Conservation (phyloP, 2,329 filamentous ascomycete genomes). For the Xylariaceae sp. region DNA sequence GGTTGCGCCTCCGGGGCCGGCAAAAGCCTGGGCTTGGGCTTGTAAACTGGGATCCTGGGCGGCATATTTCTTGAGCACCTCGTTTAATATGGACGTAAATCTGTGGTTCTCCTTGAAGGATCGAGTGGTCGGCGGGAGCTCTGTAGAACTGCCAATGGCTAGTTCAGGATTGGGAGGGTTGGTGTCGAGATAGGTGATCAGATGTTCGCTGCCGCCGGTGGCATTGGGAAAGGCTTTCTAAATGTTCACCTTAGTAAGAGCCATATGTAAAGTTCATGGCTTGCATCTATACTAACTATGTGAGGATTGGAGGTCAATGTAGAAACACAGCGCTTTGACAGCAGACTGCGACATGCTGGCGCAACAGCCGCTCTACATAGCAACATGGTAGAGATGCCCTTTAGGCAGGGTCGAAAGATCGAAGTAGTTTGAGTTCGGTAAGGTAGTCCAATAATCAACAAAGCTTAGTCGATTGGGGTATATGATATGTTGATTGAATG, state of each 20-base stretch:
- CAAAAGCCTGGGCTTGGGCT: conserved; percentile 57
- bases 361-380: conserved; percentile 26
- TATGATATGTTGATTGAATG: no score
- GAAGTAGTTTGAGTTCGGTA: no score
- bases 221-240: conserved; percentile 57
- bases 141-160: conserved; percentile 56
- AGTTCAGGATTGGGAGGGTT: conserved; percentile 50
- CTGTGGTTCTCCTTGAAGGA: conserved; percentile 56
- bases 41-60: conserved; percentile 52
- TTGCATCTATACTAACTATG: conserved; percentile 43
- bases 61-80: conserved; percentile 53
- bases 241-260: conserved; percentile 3
- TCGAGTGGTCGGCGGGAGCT: conserved; percentile 57
- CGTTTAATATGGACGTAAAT: conserved; percentile 57
- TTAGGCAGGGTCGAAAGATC: no score
- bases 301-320: conserved; percentile 48
- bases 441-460: no score
- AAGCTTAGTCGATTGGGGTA: no score
- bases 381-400: conserved; percentile 6
- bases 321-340: conserved; percentile 35
- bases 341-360: conserved; percentile 19
- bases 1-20: conserved; percentile 52
- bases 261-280: background rate
- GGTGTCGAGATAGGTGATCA: conserved; percentile 58
- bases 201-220: conserved; percentile 41